phyloP scores from a whole-genome alignment of 768 basidiomycete species.

The Tricholoma flavovirens region DNA sequence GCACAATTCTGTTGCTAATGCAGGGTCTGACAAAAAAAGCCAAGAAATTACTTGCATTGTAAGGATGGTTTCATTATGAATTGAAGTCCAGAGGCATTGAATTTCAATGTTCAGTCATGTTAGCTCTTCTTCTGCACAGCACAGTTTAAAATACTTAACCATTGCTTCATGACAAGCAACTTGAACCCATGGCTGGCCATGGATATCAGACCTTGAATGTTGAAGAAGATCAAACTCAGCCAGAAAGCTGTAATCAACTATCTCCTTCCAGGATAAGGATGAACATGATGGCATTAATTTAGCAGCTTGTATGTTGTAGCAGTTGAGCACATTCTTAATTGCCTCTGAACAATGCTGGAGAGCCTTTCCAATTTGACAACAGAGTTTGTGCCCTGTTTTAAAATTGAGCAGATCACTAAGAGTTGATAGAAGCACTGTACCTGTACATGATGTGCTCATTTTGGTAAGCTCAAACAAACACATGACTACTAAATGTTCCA shows the following conservation, averaged over 20 bases:
- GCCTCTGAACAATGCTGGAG: conserved; percentile 17
- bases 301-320: conserved; percentile 19
- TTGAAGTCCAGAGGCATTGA: conserved; percentile 13
- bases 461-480: conserved; percentile 20
- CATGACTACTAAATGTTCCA: conserved; percentile 15
- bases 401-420: neutral
- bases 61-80: conserved; percentile 6
- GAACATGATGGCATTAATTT: conserved; percentile 12
- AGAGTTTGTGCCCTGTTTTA: conserved; percentile 21
- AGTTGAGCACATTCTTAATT: conserved; percentile 14
- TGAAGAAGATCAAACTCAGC: conserved; percentile 19
- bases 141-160: conserved; percentile 15
- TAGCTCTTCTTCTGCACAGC: conserved; percentile 21
- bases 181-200: conserved; percentile 11
- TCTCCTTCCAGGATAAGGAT: conserved; percentile 18
- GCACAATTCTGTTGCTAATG: too few relatives aligned
- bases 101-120: too few relatives aligned
- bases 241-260: conserved; percentile 19
- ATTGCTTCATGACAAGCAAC: conserved; percentile 11
- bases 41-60: too few relatives aligned
- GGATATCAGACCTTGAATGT: conserved; percentile 12
- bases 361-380: conserved; percentile 19
- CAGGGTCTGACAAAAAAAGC: too few relatives aligned
- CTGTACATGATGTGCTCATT: conserved; percentile 14
- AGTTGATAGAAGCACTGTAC: conserved; percentile 10